Conservation (phyloP, 2,329 filamentous ascomycete genomes). For the Dothiorella sarmentorum region DNA sequence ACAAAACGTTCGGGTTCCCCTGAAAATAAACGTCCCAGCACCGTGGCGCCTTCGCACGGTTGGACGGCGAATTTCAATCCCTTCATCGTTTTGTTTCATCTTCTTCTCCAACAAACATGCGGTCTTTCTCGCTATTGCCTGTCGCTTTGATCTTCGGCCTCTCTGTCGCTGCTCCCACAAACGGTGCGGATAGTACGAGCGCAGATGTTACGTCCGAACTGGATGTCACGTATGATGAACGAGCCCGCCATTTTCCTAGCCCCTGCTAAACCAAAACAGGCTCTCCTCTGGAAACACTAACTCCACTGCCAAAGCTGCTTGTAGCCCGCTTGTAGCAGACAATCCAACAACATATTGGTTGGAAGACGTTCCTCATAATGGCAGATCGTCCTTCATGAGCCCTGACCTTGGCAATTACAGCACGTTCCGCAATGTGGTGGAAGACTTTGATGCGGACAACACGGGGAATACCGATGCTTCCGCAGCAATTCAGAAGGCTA, state of each 20-base stretch:
- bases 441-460: conserved; percentile 34
- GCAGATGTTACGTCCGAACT: neutral
- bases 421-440: conserved; percentile 38
- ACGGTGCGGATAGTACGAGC: neutral
- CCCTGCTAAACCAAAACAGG: too few species aligned
- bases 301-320: neutral
- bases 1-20: neutral
- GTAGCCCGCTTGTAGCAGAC: neutral
- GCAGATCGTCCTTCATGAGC: conserved; percentile 14
- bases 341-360: conserved; percentile 13
- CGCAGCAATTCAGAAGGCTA: conserved; percentile 19
- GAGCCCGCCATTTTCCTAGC: too few species aligned
- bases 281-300: too few species aligned
- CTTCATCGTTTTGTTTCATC: neutral
- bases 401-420: conserved; percentile 23
- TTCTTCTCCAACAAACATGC: neutral
- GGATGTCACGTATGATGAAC: neutral
- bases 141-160: neutral
- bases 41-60: neutral
- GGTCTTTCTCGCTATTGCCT: neutral
- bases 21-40: neutral
- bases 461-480: conserved; percentile 31
- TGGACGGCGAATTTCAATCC: neutral
- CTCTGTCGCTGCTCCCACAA: neutral
- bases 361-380: conserved; percentile 11